Evolutionary conservation across 495 filamentous ascomycete species (phyloP).

Genomic region (Aspergillus cristatus): DNA sequence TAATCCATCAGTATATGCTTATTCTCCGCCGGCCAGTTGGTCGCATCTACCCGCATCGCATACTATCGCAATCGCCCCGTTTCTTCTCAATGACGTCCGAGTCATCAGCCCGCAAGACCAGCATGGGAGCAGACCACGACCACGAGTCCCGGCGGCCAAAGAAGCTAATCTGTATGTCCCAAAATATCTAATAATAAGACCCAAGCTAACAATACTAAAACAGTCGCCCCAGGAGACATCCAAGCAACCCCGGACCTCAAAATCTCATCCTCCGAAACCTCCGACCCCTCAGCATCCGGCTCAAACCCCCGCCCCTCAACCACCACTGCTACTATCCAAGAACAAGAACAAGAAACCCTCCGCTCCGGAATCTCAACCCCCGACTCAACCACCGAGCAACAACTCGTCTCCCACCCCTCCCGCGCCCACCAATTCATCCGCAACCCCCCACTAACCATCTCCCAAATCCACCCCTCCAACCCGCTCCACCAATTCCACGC

Average conservation of each 20-base stretch:
- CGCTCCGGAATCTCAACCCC: constrained; percentile 30
- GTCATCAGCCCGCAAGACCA: too few relatives aligned
- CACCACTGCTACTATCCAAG: constrained; percentile 27
- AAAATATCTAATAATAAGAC: not conserved
- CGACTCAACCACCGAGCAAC: constrained; percentile 23
- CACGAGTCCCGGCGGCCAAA: constrained; percentile 22
- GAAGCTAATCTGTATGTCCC: constrained; percentile 36
- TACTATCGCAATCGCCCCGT: too few relatives aligned
- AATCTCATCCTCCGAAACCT: constrained; percentile 2
- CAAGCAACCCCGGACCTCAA: constrained; percentile 11
- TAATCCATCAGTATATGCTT: too few relatives aligned
- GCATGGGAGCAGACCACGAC: too few relatives aligned
- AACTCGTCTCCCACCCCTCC: constrained; percentile 30
- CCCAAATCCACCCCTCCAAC: constrained; percentile 30
- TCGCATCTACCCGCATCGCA: too few relatives aligned
- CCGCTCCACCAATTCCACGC: constrained; percentile 76
- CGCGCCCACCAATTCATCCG: constrained; percentile 40
- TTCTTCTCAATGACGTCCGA: too few relatives aligned
- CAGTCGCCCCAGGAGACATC: constrained; percentile 40
- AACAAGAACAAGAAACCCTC: constrained; percentile 15
- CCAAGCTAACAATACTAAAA: constrained; percentile 10
- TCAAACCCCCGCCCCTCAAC: too few relatives aligned
- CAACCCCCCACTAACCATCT: constrained; percentile 35
- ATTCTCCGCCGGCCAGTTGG: too few relatives aligned
- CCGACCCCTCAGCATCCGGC: constrained; percentile 19